phyloP scores from a whole-genome alignment of 2,329 filamentous ascomycete species.

The Fusarium xylarioides region DNA sequence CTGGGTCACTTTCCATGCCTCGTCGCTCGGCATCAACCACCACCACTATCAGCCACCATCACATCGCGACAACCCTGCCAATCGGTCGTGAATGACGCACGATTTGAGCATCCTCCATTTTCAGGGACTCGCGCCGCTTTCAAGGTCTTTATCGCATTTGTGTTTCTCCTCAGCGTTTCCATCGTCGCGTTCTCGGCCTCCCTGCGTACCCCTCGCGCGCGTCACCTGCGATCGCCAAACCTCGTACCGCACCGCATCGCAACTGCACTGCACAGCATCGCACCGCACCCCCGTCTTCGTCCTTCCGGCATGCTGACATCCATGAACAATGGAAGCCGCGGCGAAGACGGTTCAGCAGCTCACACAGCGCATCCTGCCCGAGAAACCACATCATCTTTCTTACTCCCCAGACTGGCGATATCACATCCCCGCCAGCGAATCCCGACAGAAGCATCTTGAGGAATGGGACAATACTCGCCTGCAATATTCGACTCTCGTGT shows the following conservation, averaged over 20 bases:
- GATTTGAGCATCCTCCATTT: neutral
- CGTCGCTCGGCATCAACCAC: constrained; percentile 28
- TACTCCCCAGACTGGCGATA: constrained; percentile 59
- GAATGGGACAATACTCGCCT: constrained; percentile 61
- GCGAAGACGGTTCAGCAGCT: constrained; percentile 64
- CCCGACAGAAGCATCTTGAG: constrained; percentile 50
- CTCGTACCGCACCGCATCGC: constrained; percentile 6
- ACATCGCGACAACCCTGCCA: constrained; percentile 28
- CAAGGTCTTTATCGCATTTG: neutral
- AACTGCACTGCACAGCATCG: constrained; percentile 16
- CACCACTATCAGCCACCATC: constrained; percentile 25
- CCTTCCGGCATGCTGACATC: constrained; percentile 50
- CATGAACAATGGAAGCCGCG: constrained; percentile 66
- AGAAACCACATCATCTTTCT: constrained; percentile 63
- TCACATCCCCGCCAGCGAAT: constrained; percentile 53
- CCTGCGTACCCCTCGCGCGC: constrained; percentile 32
- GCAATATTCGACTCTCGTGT: constrained; percentile 67
- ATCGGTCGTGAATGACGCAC: constrained; percentile 9
- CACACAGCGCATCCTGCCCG: constrained; percentile 61
- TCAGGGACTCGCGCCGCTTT: neutral
- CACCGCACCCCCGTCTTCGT: constrained; percentile 40
- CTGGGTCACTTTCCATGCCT: constrained; percentile 27
- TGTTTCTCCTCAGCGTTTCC: neutral
- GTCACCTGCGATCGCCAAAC: constrained; percentile 37
- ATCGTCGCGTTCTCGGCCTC: constrained; percentile 37